Evolutionary conservation across 768 basidiomycete species (phyloP), one percentile per base, ranked within the genome.

Genomic region (Auricularia sp.): DNA sequence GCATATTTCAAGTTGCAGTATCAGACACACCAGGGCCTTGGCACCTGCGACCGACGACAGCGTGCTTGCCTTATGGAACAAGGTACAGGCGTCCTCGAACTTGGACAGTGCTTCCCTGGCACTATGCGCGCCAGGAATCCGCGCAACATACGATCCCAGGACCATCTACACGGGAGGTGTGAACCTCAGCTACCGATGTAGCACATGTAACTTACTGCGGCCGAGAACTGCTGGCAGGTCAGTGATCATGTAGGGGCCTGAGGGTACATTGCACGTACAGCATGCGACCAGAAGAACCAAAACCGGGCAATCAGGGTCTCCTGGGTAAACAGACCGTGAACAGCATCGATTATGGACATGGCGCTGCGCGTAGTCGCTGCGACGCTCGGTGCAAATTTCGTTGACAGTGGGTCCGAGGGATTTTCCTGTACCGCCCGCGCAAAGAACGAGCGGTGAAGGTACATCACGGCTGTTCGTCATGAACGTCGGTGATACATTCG

Each of bases 321-420:
- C 67, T 87, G 86, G 11, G 80, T 80, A 69, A 87, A 80, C 42
- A 88, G 75, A 69, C 87, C 87, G 60, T 85, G 79, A 83, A 88
- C 85, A 69, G 87, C 75, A 4, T 86, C 87, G 53, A 88, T 83
- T 3, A 88, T 79, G 2, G 87, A 86, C 36, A 87, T 85, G 10
- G 87, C 87, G 67, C 87, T 88, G 51, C 86, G 81, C 73, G 87
- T 87, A 18, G 87, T 86, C 56, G 87, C 87, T 67, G 87, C 85
- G n/a, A 88, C 87, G 3, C 87, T 88, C 2, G 86, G 84, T 10
- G 86, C 86, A 66, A 86, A 88, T 12, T 87, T 84, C 70, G 85
- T 87, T 8, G 86, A 86, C 42, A 88, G 77, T 33, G 87, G 87
- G 69, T 88, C 87, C 70, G 85, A 86, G 35, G 87, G 86, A 70